phyloP scores from a whole-genome alignment of 2,329 filamentous ascomycete species.

The Colletotrichum sp. region DNA sequence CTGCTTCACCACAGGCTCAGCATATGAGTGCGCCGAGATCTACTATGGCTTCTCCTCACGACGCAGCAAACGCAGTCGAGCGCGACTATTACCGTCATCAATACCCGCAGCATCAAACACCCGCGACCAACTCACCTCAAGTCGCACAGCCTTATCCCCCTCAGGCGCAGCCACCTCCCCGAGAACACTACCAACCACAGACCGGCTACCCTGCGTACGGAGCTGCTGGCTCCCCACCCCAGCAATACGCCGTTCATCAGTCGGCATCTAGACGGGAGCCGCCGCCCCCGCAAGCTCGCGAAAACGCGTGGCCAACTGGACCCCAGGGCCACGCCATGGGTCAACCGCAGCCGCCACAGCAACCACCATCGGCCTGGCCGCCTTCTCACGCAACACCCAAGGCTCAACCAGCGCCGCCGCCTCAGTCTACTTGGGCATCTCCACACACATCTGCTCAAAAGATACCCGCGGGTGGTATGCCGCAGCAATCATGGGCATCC shows the following conservation, averaged over 20 bases:
- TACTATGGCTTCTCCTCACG: slow-evolving; percentile 45
- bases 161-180: slow-evolving; percentile 36
- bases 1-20: slow-evolving; percentile 56
- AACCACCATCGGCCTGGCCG: slow-evolving; percentile 36
- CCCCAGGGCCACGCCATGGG: slow-evolving; percentile 27
- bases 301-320: slow-evolving; percentile 37
- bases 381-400: slow-evolving; percentile 38
- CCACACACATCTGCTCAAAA: slow-evolving; percentile 42
- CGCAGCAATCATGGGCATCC: slow-evolving; percentile 37
- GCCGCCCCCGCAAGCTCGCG: slow-evolving; percentile 35
- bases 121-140: slow-evolving; percentile 52
- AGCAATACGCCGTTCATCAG: slow-evolving; percentile 59
- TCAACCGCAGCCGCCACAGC: slow-evolving; percentile 30
- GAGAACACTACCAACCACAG: slow-evolving; percentile 49
- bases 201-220: slow-evolving; percentile 47
- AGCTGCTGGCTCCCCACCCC: slow-evolving; percentile 54
- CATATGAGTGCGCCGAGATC: slow-evolving; percentile 51
- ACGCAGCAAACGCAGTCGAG: slow-evolving; percentile 41
- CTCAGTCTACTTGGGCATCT: slow-evolving; percentile 38
- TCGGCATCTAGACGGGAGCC: slow-evolving; percentile 49
- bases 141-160: slow-evolving; percentile 51
- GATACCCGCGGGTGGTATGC: slow-evolving; percentile 36
- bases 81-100: slow-evolving; percentile 55
- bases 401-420: slow-evolving; percentile 26
- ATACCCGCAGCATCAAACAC: slow-evolving; percentile 39